Evolutionary conservation across 2,329 filamentous ascomycete species (phyloP).

Genomic region (Nemania diffusa): DNA sequence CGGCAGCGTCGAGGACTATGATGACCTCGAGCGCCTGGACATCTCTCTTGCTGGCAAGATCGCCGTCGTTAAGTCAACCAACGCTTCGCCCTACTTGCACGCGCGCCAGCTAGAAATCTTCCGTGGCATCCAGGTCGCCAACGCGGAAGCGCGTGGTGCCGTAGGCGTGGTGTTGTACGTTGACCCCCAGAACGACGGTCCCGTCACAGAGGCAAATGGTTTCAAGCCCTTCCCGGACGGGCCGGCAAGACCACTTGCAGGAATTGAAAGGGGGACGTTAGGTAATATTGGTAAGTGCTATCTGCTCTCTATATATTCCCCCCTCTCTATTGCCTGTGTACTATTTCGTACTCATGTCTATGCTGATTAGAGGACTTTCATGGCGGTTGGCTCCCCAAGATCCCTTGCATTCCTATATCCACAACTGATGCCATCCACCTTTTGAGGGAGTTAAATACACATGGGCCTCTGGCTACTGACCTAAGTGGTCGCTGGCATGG

Average conservation of each 20-base stretch:
- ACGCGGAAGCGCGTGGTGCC: conserved; percentile 3
- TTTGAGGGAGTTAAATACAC: conserved; percentile 11
- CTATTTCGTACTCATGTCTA: no score
- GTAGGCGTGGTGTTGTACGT: conserved; percentile 14
- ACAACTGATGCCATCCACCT: conserved; percentile 18
- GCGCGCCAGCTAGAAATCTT: conserved; percentile 7
- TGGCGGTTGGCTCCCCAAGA: conserved; percentile 1
- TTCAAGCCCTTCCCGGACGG: conserved; percentile 20
- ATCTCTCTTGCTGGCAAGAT: conserved; percentile 13
- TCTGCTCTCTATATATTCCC: no score
- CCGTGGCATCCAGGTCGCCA: conserved; percentile 7
- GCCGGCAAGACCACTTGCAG: conserved; percentile 11
- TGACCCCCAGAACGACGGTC: conserved; percentile 20
- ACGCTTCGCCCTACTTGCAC: conserved; percentile 21
- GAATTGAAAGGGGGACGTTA: conserved; percentile 19
- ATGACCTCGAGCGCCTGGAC: conserved; percentile 12
- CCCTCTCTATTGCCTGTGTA: no score
- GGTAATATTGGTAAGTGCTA: conserved; percentile 26
- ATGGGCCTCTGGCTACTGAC: conserved; percentile 8
- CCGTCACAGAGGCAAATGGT: conserved; percentile 17
- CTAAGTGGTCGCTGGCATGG: conserved; percentile 19
- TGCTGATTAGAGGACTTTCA: conserved; percentile 16
- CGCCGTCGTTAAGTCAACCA: conserved; percentile 12
- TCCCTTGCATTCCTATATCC: conserved; percentile 18
- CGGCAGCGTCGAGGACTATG: conserved; percentile 16